Conservation (phyloP, 805 yeast genomes). For the Pichia nakasei region DNA sequence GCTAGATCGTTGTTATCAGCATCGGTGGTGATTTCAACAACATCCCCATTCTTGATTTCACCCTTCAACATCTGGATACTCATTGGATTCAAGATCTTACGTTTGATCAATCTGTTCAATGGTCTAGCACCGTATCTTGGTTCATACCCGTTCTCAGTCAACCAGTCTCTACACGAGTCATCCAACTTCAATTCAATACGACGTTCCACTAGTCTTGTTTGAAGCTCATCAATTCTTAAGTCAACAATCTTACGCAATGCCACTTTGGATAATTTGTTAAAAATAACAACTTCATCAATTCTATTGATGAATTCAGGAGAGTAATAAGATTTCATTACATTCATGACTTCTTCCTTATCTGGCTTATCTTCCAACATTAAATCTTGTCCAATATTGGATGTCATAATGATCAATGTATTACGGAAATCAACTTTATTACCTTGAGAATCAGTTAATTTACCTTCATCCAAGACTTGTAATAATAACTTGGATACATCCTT, state of each 20-base stretch:
- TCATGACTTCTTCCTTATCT: conserved; percentile 52
- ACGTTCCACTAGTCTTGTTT: conserved; percentile 67
- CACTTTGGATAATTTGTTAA: conserved; percentile 75
- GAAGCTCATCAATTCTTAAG: conserved; percentile 73
- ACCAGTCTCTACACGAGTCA: conserved; percentile 64
- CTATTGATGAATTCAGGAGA: conserved; percentile 96
- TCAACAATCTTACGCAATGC: conserved; percentile 78
- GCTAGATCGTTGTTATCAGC: conserved; percentile 4
- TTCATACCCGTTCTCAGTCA: conserved; percentile 83
- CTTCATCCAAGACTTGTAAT: conserved; percentile 91
- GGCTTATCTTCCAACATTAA: conserved; percentile 62
- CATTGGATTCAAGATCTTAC: conserved; percentile 77
- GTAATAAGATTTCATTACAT: conserved; percentile 60
- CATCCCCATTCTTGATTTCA: conserved; percentile 52
- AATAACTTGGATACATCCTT: conserved; percentile 87
- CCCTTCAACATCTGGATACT: conserved; percentile 76
- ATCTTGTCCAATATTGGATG: conserved; percentile 94
- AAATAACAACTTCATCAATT: conserved; percentile 86
- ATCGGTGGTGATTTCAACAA: conserved; percentile 26
- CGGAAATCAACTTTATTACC: conserved; percentile 92
- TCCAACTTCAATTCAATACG: conserved; percentile 51
- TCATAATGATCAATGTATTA: conserved; percentile 92
- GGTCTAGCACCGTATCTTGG: conserved; percentile 95
- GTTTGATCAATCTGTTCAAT: conserved; percentile 80
- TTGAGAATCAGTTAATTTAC: conserved; percentile 87